phyloP scores from a whole-genome alignment of 164 flowering plant genomes.

The Amborella trichopoda region DNA sequence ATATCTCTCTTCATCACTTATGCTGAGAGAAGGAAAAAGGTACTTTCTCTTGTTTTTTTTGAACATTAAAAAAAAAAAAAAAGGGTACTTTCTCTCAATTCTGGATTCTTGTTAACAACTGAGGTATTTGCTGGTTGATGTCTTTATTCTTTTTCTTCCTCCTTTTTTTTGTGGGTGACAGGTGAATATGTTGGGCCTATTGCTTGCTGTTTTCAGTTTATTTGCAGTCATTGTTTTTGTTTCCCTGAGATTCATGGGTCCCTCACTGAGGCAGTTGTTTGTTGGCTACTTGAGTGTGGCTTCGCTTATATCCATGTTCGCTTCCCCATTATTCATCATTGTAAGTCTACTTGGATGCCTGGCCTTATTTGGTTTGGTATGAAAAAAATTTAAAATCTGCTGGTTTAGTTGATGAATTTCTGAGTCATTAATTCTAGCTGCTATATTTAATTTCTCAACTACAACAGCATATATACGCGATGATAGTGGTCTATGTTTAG shows the following conservation, averaged over 20 bases:
- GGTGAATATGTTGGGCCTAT: slow-evolving; percentile 42
- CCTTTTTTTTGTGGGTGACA: slow-evolving; percentile 14
- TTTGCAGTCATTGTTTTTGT: slow-evolving; percentile 28
- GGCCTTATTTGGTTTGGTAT: not conserved
- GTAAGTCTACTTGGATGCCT: slow-evolving; percentile 23
- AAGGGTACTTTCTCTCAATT: not conserved
- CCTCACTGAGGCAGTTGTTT: slow-evolving; percentile 30
- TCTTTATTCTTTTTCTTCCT: not conserved
- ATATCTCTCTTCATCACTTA: slow-evolving; percentile 30
- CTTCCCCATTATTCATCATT: slow-evolving; percentile 64
- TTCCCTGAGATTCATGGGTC: slow-evolving; percentile 29
- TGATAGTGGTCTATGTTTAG: not conserved
- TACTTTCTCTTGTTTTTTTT: slow-evolving; percentile 7
- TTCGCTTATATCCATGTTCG: slow-evolving; percentile 76
- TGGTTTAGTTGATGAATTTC: not conserved
- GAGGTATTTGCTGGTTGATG: not conserved
- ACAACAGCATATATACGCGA: not conserved
- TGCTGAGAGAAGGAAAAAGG: slow-evolving; percentile 49
- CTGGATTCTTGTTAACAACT: not conserved
- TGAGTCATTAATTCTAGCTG: not conserved
- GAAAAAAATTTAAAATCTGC: not conserved
- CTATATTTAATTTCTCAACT: not conserved
- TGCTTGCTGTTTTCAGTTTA: slow-evolving; percentile 31
- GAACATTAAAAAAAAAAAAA: too few species aligned
- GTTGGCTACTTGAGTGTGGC: slow-evolving; percentile 59